Evolutionary conservation across 352 stramenopile genomes (phyloP).

Genomic region (Phytopythium aichiense): DNA sequence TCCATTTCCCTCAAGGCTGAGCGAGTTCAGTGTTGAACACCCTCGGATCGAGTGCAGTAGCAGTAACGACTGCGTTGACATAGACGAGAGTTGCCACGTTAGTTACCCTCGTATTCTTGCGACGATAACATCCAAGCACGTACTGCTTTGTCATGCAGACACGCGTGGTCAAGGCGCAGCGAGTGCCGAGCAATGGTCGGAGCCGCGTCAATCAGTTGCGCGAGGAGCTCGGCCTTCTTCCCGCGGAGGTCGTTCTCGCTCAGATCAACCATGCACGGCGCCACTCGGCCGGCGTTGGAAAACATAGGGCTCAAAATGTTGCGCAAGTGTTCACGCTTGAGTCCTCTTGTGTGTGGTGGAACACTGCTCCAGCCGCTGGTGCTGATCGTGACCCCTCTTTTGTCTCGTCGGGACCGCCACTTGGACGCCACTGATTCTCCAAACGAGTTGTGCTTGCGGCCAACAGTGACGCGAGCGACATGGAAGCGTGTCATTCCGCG

Average conservation of each 20-base stretch:
- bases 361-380: background rate
- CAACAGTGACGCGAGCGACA: constrained; percentile 6
- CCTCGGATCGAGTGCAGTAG: constrained; percentile 55
- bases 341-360: constrained; percentile 23
- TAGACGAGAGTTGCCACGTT: background rate
- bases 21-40: constrained; percentile 42
- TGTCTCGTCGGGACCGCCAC: background rate
- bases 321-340: constrained; percentile 23
- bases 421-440: background rate
- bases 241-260: constrained; percentile 76
- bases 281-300: constrained; percentile 37
- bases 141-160: constrained; percentile 58
- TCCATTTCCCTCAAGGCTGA: constrained; percentile 73
- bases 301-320: constrained; percentile 70
- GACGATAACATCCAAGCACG: background rate
- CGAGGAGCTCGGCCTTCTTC: constrained; percentile 36
- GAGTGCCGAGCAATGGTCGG: constrained; percentile 34
- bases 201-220: constrained; percentile 43
- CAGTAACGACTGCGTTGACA: constrained; percentile 36
- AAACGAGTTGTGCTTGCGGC: background rate
- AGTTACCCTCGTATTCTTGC: background rate
- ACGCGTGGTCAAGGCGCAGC: constrained; percentile 50
- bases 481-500: constrained; percentile 46
- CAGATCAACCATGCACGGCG: constrained; percentile 49
- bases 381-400: constrained; percentile 2